These are phyloP conservation scores for Phytophthora nicotianae DNA, from an alignment of 352 stramenopile species.

Conservation along the genomic window DNA sequence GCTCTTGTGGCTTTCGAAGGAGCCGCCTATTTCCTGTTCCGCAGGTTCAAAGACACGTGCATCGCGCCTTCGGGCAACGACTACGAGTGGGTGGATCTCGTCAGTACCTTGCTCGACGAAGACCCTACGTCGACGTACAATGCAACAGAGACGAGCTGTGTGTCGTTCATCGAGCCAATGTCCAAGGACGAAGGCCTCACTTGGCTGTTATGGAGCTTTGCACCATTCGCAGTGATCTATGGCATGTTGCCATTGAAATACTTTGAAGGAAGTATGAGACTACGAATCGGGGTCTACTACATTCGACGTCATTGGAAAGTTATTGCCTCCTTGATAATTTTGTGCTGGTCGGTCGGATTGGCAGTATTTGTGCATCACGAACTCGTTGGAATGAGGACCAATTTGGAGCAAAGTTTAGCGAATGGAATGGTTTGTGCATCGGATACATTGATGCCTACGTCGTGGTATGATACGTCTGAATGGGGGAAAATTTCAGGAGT, in stretches of 20 bases:
- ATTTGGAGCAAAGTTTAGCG: slow-evolving; percentile 47
- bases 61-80: slow-evolving; percentile 37
- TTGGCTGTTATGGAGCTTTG: slow-evolving; percentile 62
- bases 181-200: slow-evolving; percentile 39
- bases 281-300: slow-evolving; percentile 78
- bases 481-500: slow-evolving; percentile 35
- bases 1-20: slow-evolving; percentile 64
- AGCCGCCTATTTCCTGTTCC: slow-evolving; percentile 59
- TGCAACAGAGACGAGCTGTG: slow-evolving; percentile 29
- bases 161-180: slow-evolving; percentile 35
- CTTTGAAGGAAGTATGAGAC: slow-evolving; percentile 65
- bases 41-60: slow-evolving; percentile 47
- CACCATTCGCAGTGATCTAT: slow-evolving; percentile 65
- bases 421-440: slow-evolving; percentile 49
- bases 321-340: slow-evolving; percentile 64
- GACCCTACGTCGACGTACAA: slow-evolving; percentile 7
- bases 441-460: slow-evolving; percentile 41
- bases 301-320: slow-evolving; percentile 78
- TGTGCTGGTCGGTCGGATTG: slow-evolving; percentile 69
- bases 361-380: slow-evolving; percentile 70
- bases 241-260: slow-evolving; percentile 70
- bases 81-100: slow-evolving; percentile 33
- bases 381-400: slow-evolving; percentile 47
- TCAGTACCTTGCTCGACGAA: slow-evolving; percentile 26
- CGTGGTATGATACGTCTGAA: slow-evolving; percentile 59